Base-by-base conservation (phyloP, 2,329 filamentous ascomycete genomes). In the Beauveria varroae region DNA sequence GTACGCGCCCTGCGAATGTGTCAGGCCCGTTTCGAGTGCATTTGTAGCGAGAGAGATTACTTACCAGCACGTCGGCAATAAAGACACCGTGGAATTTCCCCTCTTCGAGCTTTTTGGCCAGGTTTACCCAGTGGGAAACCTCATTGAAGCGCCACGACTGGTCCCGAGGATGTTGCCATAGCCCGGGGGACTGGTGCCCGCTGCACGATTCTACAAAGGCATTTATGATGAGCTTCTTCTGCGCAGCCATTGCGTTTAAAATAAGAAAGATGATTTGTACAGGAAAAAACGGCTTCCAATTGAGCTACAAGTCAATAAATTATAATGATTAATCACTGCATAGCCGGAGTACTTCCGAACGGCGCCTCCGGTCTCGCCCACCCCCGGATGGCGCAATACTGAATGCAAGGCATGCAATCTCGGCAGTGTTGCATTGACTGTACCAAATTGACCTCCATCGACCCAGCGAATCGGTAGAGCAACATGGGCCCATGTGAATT, bases 61-160 rank as follows among this genome's bases (percentile, higher is more conserved):
- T 50, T 53, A 71, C 69, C 26, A 72, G 60, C 7, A 87, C 84
- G 66, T 88, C 86, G 0, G 86, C 86, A 58, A 88, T 85, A 72
- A 88, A 88, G 20, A 88, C 85, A 14, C 83, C 84, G 59, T 87
- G 84, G 64, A 87, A 86, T 56, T 86, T 84, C 16, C 81, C 84
- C 2, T 76, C 64, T 34, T 70, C 68, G 0, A 70, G 65, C 18
- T 66, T 59, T 54, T 69, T 63, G 0, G 84, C 85, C 0, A 88
- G 73, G 53, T 82, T 76, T 0, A 81, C 77, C 85, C 86, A 88
- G 64, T 87, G 82, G 4, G 79, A 72, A 49, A 87, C 72, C 47
- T 80, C 77, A 66, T 84, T 85, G 69, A 89, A 89, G 22, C 82
- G 73, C 65, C 79, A 78, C 1, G 85, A 88, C 62, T 81, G 75